A percentile compares a stretch with the other conserved stretches of the same genome.
These are phyloP conservation scores for Fraxinus paxiana DNA, from an alignment of 305 asterid species.

Conservation along the genomic window DNA sequence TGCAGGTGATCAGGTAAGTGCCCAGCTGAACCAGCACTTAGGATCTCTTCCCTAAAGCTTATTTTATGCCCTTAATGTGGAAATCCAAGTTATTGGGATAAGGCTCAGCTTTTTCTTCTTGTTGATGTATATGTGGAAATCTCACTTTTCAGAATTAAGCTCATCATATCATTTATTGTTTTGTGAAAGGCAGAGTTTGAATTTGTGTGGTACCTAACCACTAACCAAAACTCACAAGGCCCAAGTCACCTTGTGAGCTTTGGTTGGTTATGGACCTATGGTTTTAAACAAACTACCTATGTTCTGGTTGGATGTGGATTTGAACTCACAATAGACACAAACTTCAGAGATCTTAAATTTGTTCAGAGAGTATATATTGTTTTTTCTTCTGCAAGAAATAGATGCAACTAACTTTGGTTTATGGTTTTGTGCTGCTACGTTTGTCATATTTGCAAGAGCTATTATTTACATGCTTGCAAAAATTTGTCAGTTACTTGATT, in stretches of 20 bases:
- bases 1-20: constrained; percentile 95
- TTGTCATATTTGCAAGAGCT: not conserved
- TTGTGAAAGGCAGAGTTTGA: not conserved
- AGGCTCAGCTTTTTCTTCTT: not conserved
- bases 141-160: constrained; percentile 8
- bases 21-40: not conserved
- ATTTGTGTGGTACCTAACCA: not conserved
- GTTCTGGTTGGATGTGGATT: not conserved
- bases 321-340: not conserved
- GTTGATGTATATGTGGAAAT: not conserved
- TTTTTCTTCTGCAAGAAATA: not conserved
- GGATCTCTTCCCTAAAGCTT: not conserved
- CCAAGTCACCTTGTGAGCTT: not conserved
- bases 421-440: not conserved
- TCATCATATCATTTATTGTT: constrained; percentile 21
- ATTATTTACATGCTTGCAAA: not conserved
- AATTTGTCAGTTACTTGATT: not conserved
- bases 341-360: not conserved
- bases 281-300: not conserved
- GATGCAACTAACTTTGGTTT: not conserved
- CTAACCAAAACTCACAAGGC: not conserved
- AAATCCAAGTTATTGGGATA: constrained; percentile 1
- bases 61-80: not conserved
- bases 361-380: not conserved
- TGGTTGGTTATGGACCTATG: not conserved